These are phyloP conservation scores for Candida berthetii DNA, from an alignment of 805 yeast genomes.

Conservation along the genomic window DNA sequence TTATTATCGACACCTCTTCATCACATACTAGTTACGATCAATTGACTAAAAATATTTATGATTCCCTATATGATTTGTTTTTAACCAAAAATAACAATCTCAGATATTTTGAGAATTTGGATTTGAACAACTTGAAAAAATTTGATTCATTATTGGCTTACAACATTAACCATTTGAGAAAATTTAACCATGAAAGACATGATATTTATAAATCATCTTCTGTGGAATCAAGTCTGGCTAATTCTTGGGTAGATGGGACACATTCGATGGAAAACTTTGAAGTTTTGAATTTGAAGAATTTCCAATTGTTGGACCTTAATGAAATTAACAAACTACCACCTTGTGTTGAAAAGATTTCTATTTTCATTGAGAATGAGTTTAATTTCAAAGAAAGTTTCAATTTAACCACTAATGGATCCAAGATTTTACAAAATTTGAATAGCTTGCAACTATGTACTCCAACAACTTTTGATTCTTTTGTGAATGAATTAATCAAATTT, in stretches of 20 bases:
- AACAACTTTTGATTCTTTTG: conserved; percentile 13
- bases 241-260: background rate
- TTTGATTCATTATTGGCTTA: conserved; percentile 17
- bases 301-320: conserved; percentile 14
- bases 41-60: conserved; percentile 14
- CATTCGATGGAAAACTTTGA: conserved; percentile 5
- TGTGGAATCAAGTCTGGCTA: background rate
- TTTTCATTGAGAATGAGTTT: conserved; percentile 17
- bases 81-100: conserved; percentile 20
- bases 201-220: conserved; percentile 9
- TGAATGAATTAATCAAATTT: conserved; percentile 10
- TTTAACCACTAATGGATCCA: conserved; percentile 6
- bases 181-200: conserved; percentile 18
- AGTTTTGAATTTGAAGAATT: conserved; percentile 15
- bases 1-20: conserved; percentile 20
- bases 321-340: conserved; percentile 16
- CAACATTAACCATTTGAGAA: conserved; percentile 19
- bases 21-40: conserved; percentile 15
- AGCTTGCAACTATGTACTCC: conserved; percentile 16
- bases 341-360: conserved; percentile 11
- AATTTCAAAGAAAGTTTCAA: conserved; percentile 8
- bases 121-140: conserved; percentile 19
- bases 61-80: conserved; percentile 19
- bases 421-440: conserved; percentile 8
- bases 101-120: conserved; percentile 16